Evolutionary conservation across 2,329 filamentous ascomycete species (phyloP).

Genomic region (Penicillium sp.): DNA sequence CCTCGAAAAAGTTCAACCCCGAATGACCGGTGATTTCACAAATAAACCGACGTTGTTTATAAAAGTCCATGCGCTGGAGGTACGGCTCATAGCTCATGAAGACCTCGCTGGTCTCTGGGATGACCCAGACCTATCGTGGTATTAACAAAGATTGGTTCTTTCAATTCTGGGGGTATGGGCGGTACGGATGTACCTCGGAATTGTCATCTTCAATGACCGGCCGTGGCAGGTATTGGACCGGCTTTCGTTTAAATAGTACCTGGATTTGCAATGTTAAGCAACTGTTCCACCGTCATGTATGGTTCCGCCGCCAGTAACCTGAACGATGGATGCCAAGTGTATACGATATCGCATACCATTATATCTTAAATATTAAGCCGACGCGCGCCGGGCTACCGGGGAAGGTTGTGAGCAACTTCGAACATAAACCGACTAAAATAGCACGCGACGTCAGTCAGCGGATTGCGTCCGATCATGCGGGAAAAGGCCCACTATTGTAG

Average conservation of each 20-base stretch:
- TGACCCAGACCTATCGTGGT: constrained; percentile 76
- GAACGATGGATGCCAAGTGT: neutral
- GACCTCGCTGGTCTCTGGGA: constrained; percentile 84
- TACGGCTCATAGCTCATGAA: constrained; percentile 89
- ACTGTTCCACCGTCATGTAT: neutral
- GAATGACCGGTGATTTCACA: constrained; percentile 96
- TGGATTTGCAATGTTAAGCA: constrained; percentile 43
- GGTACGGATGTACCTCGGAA: constrained; percentile 60
- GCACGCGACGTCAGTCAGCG: constrained; percentile 20
- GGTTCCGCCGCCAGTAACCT: constrained; percentile 1
- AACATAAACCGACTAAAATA: constrained; percentile 20
- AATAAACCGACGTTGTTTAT: constrained; percentile 89
- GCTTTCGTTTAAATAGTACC: constrained; percentile 96
- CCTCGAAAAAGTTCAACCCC: constrained; percentile 87
- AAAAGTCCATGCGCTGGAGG: constrained; percentile 84
- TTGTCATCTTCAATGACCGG: constrained; percentile 77
- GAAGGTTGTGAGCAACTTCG: constrained; percentile 11
- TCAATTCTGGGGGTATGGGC: neutral
- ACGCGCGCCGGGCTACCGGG: constrained; percentile 30
- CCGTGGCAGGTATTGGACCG: constrained; percentile 75
- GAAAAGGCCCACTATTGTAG: neutral
- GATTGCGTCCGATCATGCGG: neutral
- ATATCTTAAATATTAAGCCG: constrained; percentile 17
- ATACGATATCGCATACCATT: constrained; percentile 32
- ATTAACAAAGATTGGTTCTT: constrained; percentile 9